Base-by-base conservation (phyloP, 202 grass and related monocot genomes). In the Zizania palustris region DNA sequence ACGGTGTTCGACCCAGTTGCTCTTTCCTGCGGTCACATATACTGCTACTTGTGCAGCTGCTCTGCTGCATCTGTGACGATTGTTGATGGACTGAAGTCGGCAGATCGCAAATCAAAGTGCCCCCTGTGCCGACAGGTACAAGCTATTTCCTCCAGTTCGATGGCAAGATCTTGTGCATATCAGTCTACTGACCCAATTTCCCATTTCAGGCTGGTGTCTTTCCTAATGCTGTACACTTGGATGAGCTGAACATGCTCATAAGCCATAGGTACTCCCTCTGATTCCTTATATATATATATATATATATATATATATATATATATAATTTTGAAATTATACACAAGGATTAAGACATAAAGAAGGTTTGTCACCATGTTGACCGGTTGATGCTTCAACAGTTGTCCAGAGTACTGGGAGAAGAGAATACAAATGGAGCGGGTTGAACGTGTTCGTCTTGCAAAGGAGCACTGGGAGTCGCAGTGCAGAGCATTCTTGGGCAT, bases 11-110 rank as follows among this genome's bases (percentile, higher is more conserved):
- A 97, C 71, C 89, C 95, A 0, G 85, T 90, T 28, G 78, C 86
- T 49, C 92, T 97, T 56, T 83, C 91, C 2, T 97, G 94, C 34
- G 89, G 91, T 4, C 94, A 97, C 73, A 91, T 93, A 86, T 90
- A 90, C 74, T 97, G 89, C 81, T 97, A 88, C 72, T 80, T 90
- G 82, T 93, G 91, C 9, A 84, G 84, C 4, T 97, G 94, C 50
- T 94, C 88, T 68, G 91, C 91, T 71, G 88, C 88, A 60, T 90
- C 88, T 0, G 89, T 93, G 64, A 92, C 88, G 3, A 85, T 93
- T 45, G 88, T 93, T 49, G 84, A 93, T 7, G 91, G 91, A 58
- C 72, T 97, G 33, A 92, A 90, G 56, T 80, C 76, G 12, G 86
- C 86, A 15, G 18, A 83, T 46, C 72, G 51, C 38, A 97, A 74